A percentile compares a stretch with the other conserved stretches of the same genome.
phyloP scores from a whole-genome alignment of 2,329 filamentous ascomycete genomes.

The Ambrosiella beaveri region DNA sequence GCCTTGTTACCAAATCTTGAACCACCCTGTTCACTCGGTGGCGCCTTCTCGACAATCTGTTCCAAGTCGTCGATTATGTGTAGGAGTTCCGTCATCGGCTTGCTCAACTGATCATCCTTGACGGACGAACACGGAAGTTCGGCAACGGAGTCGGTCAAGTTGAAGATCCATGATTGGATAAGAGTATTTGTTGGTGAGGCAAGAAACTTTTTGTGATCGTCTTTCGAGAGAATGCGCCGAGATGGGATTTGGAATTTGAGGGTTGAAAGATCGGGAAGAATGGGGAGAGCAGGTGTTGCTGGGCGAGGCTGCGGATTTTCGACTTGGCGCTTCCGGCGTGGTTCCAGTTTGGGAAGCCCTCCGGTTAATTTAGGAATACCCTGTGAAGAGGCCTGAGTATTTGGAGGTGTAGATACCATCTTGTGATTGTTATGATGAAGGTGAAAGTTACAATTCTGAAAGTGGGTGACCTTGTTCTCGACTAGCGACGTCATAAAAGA shows the following conservation, averaged over 20 bases:
- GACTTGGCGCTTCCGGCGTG: conserved; percentile 35
- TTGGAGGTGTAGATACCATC: conserved; percentile 5
- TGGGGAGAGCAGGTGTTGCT: conserved; percentile 54
- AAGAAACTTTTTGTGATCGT: conserved; percentile 70
- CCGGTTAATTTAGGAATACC: conserved; percentile 26
- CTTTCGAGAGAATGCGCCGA: conserved; percentile 62
- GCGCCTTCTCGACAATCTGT: conserved; percentile 46
- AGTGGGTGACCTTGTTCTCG: too few species aligned
- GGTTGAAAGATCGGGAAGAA: conserved; percentile 37
- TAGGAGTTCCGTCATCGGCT: conserved; percentile 45
- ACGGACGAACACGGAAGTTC: conserved; percentile 50
- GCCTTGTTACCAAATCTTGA: conserved; percentile 90
- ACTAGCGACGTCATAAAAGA: background rate
- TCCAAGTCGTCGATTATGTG: conserved; percentile 54
- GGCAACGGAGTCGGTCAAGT: conserved; percentile 63
- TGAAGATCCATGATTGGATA: conserved; percentile 71
- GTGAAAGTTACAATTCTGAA: background rate
- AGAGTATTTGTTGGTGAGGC: conserved; percentile 58
- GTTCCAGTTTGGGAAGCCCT: conserved; percentile 49
- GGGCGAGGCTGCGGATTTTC: conserved; percentile 48
- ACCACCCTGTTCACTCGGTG: conserved; percentile 69
- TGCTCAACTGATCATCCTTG: conserved; percentile 37
- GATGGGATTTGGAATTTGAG: conserved; percentile 49
- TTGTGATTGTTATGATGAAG: background rate
- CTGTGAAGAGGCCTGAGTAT: conserved; percentile 6